Evolutionary conservation across 768 basidiomycete species (phyloP).

Genomic region (Leccinellum albellum): DNA sequence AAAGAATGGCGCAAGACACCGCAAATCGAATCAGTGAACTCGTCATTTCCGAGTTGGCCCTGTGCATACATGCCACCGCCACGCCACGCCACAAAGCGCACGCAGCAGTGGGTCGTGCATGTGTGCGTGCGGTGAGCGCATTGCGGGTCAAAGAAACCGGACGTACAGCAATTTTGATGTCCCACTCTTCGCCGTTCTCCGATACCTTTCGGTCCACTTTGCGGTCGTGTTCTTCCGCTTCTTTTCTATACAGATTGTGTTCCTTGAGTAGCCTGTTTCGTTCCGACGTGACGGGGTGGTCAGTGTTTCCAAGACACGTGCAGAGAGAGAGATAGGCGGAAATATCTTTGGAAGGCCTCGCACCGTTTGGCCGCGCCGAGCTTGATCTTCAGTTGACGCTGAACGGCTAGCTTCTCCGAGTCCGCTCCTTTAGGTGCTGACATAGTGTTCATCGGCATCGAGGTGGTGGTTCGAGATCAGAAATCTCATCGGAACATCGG

Average conservation of each 20-base stretch:
- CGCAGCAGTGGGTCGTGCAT: constrained; percentile 10
- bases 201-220: constrained; percentile 62
- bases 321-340: constrained; percentile 11
- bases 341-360: constrained; percentile 13
- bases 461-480: constrained; percentile 10
- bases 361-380: constrained; percentile 63
- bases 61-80: constrained; percentile 9
- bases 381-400: constrained; percentile 77
- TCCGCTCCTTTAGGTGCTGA: constrained; percentile 7
- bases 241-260: constrained; percentile 57
- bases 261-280: constrained; percentile 63
- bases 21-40: constrained; percentile 18
- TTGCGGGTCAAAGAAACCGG: constrained; percentile 5
- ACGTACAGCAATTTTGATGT: constrained; percentile 70
- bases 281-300: constrained; percentile 10
- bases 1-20: constrained; percentile 3
- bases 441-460: constrained; percentile 12
- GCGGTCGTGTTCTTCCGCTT: constrained; percentile 53
- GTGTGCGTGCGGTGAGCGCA: constrained; percentile 1
- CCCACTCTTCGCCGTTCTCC: constrained; percentile 68
- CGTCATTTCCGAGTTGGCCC: constrained; percentile 26
- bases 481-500: neutral
- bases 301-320: constrained; percentile 1
- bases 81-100: constrained; percentile 11
- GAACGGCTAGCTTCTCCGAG: constrained; percentile 35